Percentiles rank a stretch among this genome's conserved stretches.
Evolutionary conservation across 371 early-diverging fungal genomes (phyloP).

Genomic region (Synchytrium microbalum): DNA sequence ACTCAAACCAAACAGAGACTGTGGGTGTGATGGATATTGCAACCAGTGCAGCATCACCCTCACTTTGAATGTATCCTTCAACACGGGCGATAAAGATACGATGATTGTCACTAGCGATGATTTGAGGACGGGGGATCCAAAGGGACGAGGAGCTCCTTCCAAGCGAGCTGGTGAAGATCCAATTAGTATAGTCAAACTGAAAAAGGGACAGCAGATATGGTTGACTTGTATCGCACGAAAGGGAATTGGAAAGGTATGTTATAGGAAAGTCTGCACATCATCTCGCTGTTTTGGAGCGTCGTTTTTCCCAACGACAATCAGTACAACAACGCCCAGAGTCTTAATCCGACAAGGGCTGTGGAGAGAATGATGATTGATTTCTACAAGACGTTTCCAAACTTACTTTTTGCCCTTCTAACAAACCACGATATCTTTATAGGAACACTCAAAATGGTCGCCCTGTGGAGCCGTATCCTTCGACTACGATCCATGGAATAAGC

Average conservation of each 20-base stretch:
- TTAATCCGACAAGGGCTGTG: too few species aligned
- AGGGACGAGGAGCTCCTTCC: not conserved
- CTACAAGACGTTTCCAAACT: too few species aligned
- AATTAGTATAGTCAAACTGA: conserved; percentile 83
- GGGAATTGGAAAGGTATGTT: conserved; percentile 74
- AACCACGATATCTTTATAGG: conserved; percentile 28
- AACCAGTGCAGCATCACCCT: conserved; percentile 85
- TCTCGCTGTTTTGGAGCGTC: too few species aligned
- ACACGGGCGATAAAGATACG: conserved; percentile 57
- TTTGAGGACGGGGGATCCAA: not conserved
- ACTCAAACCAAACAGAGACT: conserved; percentile 87
- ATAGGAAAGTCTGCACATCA: not conserved
- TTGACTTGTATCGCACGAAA: conserved; percentile 52
- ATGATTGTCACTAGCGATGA: conserved; percentile 56
- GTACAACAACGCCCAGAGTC: too few species aligned
- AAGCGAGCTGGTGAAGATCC: conserved; percentile 38
- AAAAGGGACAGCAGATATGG: conserved; percentile 86
- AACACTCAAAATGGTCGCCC: conserved; percentile 99
- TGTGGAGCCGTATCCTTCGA: conserved; percentile 90
- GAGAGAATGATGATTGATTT: too few species aligned
- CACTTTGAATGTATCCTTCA: conserved; percentile 74
- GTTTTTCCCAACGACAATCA: too few species aligned
- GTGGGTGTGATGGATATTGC: conserved; percentile 84
- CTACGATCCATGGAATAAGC: conserved; percentile 95
- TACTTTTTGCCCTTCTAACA: too few species aligned